Evolutionary conservation across 129 eudicot genomes (phyloP).

Genomic region (Logfia minima): DNA sequence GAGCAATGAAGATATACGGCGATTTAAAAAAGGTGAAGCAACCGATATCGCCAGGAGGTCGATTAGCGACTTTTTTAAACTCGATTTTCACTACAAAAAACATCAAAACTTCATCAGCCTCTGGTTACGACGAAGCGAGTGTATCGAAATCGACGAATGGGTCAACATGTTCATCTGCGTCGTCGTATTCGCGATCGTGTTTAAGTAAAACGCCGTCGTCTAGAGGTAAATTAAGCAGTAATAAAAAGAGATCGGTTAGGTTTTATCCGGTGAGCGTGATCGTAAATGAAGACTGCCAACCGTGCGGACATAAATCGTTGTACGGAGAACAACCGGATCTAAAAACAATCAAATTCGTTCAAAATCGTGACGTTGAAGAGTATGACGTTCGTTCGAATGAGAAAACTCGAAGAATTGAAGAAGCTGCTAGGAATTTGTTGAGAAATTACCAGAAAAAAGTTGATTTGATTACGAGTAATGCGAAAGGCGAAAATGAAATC

Average conservation of each 20-base stretch:
- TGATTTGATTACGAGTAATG: conserved; percentile 22
- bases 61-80: conserved; percentile 66
- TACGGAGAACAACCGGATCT: conserved; percentile 18
- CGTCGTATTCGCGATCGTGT: conserved; percentile 82
- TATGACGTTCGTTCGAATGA: conserved; percentile 34
- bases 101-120: conserved; percentile 23
- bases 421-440: conserved; percentile 64
- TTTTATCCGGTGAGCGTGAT: conserved; percentile 68
- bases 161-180: conserved; percentile 77
- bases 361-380: conserved; percentile 37
- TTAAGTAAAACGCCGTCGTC: conserved; percentile 79
- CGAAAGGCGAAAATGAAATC: conserved; percentile 1
- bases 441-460: conserved; percentile 54
- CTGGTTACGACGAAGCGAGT: conserved; percentile 15
- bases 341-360: conserved; percentile 28
- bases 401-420: conserved; percentile 53
- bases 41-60: conserved; percentile 84
- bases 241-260: conserved; percentile 55
- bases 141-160: conserved; percentile 41
- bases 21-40: conserved; percentile 72
- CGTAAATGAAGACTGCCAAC: conserved; percentile 65
- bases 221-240: conserved; percentile 42
- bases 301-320: conserved; percentile 56
- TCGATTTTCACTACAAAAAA: conserved; percentile 55
- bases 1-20: conserved; percentile 76